These are phyloP conservation scores for Phytopythium ostracodes DNA, from an alignment of 352 stramenopile genomes.

Conservation along the genomic window DNA sequence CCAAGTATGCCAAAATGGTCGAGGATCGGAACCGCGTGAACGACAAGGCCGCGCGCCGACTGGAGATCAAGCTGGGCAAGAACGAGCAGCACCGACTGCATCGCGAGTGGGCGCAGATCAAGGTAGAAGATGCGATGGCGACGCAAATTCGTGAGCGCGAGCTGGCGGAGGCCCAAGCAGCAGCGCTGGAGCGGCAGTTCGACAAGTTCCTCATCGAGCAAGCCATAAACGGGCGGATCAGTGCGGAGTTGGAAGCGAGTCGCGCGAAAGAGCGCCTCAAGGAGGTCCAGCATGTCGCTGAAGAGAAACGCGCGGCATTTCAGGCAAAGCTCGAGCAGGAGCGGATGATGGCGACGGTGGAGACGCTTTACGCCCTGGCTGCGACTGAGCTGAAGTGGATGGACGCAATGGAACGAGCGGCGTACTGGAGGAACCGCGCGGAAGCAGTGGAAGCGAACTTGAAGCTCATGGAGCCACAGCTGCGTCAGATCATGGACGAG, in stretches of 20 bases:
- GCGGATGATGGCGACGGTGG: conserved; percentile 58
- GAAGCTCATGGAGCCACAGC: conserved; percentile 29
- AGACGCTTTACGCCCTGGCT: conserved; percentile 36
- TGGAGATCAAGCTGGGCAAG: conserved; percentile 79
- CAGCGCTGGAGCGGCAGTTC: conserved; percentile 49
- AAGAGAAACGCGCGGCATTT: conserved; percentile 38
- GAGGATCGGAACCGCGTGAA: conserved; percentile 56
- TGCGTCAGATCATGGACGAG: conserved; percentile 41
- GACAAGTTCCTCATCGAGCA: conserved; percentile 65
- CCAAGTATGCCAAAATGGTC: conserved; percentile 67
- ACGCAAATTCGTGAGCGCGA: conserved; percentile 56
- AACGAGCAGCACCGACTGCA: conserved; percentile 73
- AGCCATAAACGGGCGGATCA: conserved; percentile 39
- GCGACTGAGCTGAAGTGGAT: conserved; percentile 45
- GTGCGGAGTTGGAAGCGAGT: conserved; percentile 40
- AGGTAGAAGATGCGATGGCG: conserved; percentile 56
- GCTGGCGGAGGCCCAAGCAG: conserved; percentile 30
- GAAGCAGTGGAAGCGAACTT: conserved; percentile 28
- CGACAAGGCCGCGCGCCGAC: conserved; percentile 57
- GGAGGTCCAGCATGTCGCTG: conserved; percentile 43
- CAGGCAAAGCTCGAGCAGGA: conserved; percentile 58
- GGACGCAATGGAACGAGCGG: conserved; percentile 32
- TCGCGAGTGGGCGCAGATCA: conserved; percentile 65
- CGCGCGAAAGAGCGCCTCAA: conserved; percentile 33
- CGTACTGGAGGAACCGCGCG: conserved; percentile 29